Base-by-base conservation (phyloP, 208 protist genomes). In the Leishmania martiniquensis region DNA sequence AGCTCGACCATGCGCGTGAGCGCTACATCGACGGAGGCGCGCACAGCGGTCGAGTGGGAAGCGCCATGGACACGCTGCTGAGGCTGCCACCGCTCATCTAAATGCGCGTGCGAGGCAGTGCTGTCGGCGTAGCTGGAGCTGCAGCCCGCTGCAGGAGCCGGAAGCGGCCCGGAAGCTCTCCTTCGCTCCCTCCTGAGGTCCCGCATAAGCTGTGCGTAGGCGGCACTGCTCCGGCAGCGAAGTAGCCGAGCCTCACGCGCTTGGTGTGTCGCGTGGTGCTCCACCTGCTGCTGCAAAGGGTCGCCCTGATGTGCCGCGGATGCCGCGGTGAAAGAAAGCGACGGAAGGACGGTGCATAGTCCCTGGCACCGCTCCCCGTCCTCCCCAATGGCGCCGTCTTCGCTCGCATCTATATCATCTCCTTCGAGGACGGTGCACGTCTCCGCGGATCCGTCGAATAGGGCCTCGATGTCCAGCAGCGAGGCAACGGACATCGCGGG, bases 1-100 rank as follows among this genome's bases (percentile, higher is more conserved):
- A 84, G 63, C 75, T 84, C 80, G 15, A 76, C 54, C 7, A 84
- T 72, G 0, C 80, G 75, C 20, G 75, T 72, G 0, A 84, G 75
- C 0, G 39, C 45, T 6, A 55, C 80, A 42, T 84, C 80, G 13
- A 84, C 66, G 7, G 70, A 25, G 34, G 70, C 34, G 67, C 29
- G 37, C 67, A 15, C 29, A 5, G 45, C 47, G 4, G 44, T 5
- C 15, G 44, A 57, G 65, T 69, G 39, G 25, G 65, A 45, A 47
- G 29, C 42, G 25, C 42, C 37, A 42, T 42, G 7, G 25, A 20
- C 29, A 42, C 25, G 15, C 34, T 68, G 62, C 37, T 12, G 37
- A 2, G 9, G 62, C 9, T 6, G 12, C 62, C 22, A 12, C 57
- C 57, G 12, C 57, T 34, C 57, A 37, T 37, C 34, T 13, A 32